Evolutionary conservation across 345 rosid species (phyloP), one percentile per base, ranked within the genome.

Genomic region (Schrenkiella parvula): DNA sequence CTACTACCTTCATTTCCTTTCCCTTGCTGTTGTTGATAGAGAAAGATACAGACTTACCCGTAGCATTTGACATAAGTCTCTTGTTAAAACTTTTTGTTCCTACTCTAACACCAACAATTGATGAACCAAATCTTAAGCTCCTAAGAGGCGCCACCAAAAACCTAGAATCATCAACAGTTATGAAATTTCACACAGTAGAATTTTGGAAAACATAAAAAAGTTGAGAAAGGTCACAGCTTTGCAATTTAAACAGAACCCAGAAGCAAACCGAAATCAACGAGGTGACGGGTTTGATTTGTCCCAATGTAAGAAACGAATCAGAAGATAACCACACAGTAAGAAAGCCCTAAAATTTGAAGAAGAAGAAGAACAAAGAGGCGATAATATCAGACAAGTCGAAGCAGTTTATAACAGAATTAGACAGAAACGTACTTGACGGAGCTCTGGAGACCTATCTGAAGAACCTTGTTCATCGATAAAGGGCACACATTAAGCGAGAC

Each of bases 111-210:
- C 72, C 64, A 54, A 74, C 46, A 38, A 70, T 4, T 8, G 70
- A 38, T 4, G 80, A 48, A 53, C 79, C 83, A 42, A 62, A 56
- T 38, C 68, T 78, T 77, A 78, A 75, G 29, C 66, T 75, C 72
- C 80, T 67, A 25, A 79, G 67, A 46, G 74, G 84, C 79, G 78
- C 81, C 75, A 50, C 96, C 81, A 81, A 79, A 80, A 66, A 44
- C 78, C 58, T 67, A 73, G 25, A 57, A 70, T 18, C 47, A 68
- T 35, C 61, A 52, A 18, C 48, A 63, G 10, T 68, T 70, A 65
- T 14, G 3, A 74, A 43, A 12, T 35, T 26, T 31, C 44, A 44
- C 46, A 47, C 13, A 26, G 22, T 5, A 32, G 18, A 50, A 51
- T 18, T 60, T 15, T 42, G 54, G 8, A 51, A 25, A 55, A 22